phyloP scores from a whole-genome alignment of 768 basidiomycete genomes.

The Leccinum aurantiacum region DNA sequence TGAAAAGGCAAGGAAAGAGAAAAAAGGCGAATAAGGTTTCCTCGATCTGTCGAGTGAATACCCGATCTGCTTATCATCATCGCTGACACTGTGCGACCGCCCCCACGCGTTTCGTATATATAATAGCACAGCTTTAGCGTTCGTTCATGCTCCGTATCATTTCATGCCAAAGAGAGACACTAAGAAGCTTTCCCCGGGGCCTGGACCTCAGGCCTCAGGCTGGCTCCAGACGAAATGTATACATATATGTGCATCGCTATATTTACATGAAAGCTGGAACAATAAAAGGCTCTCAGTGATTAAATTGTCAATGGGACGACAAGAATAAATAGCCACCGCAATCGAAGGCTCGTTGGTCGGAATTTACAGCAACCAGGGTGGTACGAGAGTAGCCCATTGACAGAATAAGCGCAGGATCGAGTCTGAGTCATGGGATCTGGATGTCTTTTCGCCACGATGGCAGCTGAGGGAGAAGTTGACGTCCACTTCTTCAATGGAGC shows the following conservation, averaged over 20 bases:
- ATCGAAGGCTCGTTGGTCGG: too few species aligned
- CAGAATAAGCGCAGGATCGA: too few species aligned
- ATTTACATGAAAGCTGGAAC: background rate
- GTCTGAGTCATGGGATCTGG: too few species aligned
- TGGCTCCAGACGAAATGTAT: background rate
- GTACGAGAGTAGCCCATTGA: too few species aligned
- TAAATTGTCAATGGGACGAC: slow-evolving; percentile 10
- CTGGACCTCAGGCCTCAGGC: background rate
- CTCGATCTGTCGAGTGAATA: background rate
- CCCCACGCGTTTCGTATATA: background rate
- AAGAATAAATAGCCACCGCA: background rate
- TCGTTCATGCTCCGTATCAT: background rate
- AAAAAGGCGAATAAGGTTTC: background rate
- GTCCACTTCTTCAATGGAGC: slow-evolving; percentile 51
- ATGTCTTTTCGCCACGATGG: too few species aligned
- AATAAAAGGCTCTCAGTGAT: slow-evolving; percentile 15
- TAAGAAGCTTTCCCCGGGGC: background rate
- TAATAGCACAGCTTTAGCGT: background rate
- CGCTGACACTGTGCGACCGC: background rate
- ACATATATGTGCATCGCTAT: background rate
- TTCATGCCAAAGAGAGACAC: background rate
- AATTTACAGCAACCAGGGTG: too few species aligned
- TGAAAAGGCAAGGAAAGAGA: background rate
- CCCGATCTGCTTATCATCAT: background rate
- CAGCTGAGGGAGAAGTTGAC: too few species aligned